A percentile compares a stretch with the other conserved stretches of the same genome.
Conservation (phyloP, 495 filamentous ascomycete genomes). For the Penicillium simplicissimum region DNA sequence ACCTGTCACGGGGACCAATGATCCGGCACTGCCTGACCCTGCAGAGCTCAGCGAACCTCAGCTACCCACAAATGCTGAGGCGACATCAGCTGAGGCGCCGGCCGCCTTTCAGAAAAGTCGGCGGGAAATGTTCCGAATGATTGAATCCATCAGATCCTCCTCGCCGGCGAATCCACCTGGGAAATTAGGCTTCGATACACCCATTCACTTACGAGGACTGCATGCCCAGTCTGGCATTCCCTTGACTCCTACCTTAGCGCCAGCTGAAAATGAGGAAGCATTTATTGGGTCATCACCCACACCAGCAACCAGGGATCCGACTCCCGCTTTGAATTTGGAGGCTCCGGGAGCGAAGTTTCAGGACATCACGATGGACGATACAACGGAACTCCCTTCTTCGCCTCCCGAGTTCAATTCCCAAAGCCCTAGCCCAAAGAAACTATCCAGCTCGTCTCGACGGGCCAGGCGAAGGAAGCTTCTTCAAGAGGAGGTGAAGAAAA, state of each 20-base stretch:
- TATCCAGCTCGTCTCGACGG: slow-evolving; percentile 8
- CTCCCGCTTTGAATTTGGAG: slow-evolving; percentile 25
- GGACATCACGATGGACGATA: slow-evolving; percentile 18
- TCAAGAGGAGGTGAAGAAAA: slow-evolving; percentile 10
- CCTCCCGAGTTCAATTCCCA: slow-evolving; percentile 37
- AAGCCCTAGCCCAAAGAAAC: slow-evolving; percentile 29
- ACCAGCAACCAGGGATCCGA: slow-evolving; percentile 52
- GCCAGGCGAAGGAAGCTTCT: slow-evolving; percentile 14
- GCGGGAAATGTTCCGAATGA: slow-evolving; percentile 64
- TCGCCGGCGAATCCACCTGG: slow-evolving; percentile 41
- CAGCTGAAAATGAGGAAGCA: slow-evolving; percentile 52
- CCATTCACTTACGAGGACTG: slow-evolving; percentile 32
- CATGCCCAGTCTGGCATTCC: slow-evolving; percentile 35
- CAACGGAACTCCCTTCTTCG: slow-evolving; percentile 41
- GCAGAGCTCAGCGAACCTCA: slow-evolving; percentile 19
- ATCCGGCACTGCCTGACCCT: not conserved
- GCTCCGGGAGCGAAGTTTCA: slow-evolving; percentile 20
- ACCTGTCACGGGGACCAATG: slow-evolving; percentile 22
- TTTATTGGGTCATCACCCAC: slow-evolving; percentile 84
- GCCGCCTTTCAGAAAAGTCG: slow-evolving; percentile 45
- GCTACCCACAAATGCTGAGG: slow-evolving; percentile 10
- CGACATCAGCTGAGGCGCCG: slow-evolving; percentile 1
- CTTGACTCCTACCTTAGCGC: slow-evolving; percentile 50
- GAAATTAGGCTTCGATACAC: slow-evolving; percentile 41
- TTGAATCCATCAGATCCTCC: slow-evolving; percentile 67